Conservation (phyloP, 176 grass and related monocot genomes). For the Bothriochloa decipiens region DNA sequence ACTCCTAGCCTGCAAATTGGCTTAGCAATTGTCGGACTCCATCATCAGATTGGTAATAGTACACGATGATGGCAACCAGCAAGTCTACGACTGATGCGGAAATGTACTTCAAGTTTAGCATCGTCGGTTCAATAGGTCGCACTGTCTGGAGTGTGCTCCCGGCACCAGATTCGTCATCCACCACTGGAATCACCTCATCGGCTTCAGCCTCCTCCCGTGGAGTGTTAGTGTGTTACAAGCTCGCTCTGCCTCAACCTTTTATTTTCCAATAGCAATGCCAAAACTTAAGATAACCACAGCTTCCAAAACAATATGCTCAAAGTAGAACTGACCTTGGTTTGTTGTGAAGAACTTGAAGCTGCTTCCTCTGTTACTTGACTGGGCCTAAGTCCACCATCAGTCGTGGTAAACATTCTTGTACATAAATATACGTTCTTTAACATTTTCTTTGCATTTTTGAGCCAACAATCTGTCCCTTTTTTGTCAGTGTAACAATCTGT, state of each 20-base stretch:
- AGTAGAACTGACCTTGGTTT: slow-evolving; percentile 42
- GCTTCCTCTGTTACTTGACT: slow-evolving; percentile 23
- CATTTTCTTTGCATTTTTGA: slow-evolving; percentile 60
- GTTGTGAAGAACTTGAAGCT: slow-evolving; percentile 36
- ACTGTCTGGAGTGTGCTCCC: slow-evolving; percentile 41
- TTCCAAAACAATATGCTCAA: slow-evolving; percentile 12
- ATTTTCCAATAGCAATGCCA: slow-evolving; percentile 7
- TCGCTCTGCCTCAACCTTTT: slow-evolving; percentile 30
- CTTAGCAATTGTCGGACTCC: neutral
- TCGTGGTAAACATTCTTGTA: slow-evolving; percentile 36
- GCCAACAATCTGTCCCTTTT: slow-evolving; percentile 74
- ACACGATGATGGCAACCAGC: slow-evolving; percentile 41
- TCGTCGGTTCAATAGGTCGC: slow-evolving; percentile 47
- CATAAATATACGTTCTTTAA: slow-evolving; percentile 13
- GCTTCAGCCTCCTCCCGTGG: slow-evolving; percentile 26
- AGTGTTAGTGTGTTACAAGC: neutral
- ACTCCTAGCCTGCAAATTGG: neutral
- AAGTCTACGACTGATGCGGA: slow-evolving; percentile 46
- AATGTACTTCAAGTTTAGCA: slow-evolving; percentile 60
- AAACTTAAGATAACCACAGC: neutral
- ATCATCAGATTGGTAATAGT: slow-evolving; percentile 34
- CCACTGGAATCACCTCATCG: slow-evolving; percentile 33
- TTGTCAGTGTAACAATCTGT: slow-evolving; percentile 63
- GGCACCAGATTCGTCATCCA: slow-evolving; percentile 43
- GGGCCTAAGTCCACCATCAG: slow-evolving; percentile 40